A percentile compares a stretch with the other conserved stretches of the same genome.
Conservation (phyloP, 2,329 filamentous ascomycete species). For the Elsinoe perseae region DNA sequence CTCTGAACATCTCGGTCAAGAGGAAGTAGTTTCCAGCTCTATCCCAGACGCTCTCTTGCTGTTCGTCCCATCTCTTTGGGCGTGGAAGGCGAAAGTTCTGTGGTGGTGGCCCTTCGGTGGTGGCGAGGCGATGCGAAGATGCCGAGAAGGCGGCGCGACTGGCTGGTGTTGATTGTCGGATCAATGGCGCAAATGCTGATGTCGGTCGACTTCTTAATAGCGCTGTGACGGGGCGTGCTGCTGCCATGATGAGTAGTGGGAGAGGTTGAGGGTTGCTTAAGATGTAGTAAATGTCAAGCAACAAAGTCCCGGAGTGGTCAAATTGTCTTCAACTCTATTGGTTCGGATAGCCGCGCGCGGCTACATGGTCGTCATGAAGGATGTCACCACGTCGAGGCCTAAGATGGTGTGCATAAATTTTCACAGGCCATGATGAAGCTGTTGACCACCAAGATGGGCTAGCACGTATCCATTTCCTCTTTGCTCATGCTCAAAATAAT, state of each 20-base stretch:
- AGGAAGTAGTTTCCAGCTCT: slow-evolving; percentile 90
- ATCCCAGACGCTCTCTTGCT: slow-evolving; percentile 68
- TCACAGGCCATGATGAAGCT: too few relatives aligned
- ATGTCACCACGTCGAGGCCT: background rate
- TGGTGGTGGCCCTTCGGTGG: slow-evolving; percentile 70
- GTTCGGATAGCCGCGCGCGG: slow-evolving; percentile 13
- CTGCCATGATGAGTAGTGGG: slow-evolving; percentile 35
- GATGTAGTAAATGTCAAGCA: background rate
- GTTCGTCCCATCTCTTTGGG: slow-evolving; percentile 71
- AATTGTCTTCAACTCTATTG: slow-evolving; percentile 16
- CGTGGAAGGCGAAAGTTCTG: slow-evolving; percentile 70
- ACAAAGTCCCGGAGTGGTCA: slow-evolving; percentile 16
- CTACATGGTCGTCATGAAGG: slow-evolving; percentile 8
- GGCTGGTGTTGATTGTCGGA: slow-evolving; percentile 36
- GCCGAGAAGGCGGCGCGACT: slow-evolving; percentile 55
- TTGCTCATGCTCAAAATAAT: too few relatives aligned
- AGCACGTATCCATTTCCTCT: too few relatives aligned
- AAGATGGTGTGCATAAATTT: background rate
- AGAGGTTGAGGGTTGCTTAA: background rate
- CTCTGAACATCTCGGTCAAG: slow-evolving; percentile 87
- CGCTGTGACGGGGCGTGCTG: slow-evolving; percentile 41
- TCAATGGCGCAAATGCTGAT: slow-evolving; percentile 31
- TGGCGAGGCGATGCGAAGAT: slow-evolving; percentile 52
- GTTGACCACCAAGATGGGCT: too few relatives aligned
- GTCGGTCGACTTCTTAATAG: slow-evolving; percentile 40